A percentile compares a stretch with the other conserved stretches of the same genome.
phyloP scores from a whole-genome alignment of 1,139 yeast genomes.

The Candida pseudoviswanathii region DNA sequence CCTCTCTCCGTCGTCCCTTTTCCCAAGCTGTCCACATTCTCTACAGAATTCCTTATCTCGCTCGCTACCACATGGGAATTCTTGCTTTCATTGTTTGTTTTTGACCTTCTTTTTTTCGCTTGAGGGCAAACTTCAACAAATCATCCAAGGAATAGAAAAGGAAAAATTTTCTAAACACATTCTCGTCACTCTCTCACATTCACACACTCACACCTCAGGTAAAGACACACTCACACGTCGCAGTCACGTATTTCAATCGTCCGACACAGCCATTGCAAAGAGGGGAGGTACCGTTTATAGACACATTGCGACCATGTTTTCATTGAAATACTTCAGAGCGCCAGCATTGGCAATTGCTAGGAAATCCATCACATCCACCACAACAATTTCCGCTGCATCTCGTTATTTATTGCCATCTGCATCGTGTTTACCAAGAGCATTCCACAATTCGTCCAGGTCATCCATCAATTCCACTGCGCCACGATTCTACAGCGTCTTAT shows the following conservation, averaged over 20 bases:
- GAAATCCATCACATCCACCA: conserved; percentile 3
- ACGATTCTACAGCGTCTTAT: conserved; percentile 32
- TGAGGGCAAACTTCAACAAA: conserved; percentile 1
- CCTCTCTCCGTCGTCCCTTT: too few relatives aligned
- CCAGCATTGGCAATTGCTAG: conserved; percentile 8
- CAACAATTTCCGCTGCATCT: neutral
- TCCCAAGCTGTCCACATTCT: too few relatives aligned
- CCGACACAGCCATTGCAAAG: neutral
- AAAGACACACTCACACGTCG: too few relatives aligned
- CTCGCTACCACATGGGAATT: neutral
- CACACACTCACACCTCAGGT: neutral
- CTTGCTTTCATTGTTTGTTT: neutral
- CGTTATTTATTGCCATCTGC: conserved; percentile 6
- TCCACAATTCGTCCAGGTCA: conserved; percentile 4
- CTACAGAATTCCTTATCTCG: neutral
- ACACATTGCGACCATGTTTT: conserved; percentile 2
- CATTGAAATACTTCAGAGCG: conserved; percentile 12
- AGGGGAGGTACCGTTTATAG: neutral
- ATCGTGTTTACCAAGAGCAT: conserved; percentile 5
- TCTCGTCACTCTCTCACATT: neutral
- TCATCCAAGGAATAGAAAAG: neutral
- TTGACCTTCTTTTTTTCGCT: neutral
- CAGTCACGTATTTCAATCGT: too few relatives aligned
- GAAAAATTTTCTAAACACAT: neutral
- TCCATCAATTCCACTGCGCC: neutral